Evolutionary conservation across 805 yeast species (phyloP), one percentile per base, ranked within the genome.

Genomic region (Yarrowia porcina): DNA sequence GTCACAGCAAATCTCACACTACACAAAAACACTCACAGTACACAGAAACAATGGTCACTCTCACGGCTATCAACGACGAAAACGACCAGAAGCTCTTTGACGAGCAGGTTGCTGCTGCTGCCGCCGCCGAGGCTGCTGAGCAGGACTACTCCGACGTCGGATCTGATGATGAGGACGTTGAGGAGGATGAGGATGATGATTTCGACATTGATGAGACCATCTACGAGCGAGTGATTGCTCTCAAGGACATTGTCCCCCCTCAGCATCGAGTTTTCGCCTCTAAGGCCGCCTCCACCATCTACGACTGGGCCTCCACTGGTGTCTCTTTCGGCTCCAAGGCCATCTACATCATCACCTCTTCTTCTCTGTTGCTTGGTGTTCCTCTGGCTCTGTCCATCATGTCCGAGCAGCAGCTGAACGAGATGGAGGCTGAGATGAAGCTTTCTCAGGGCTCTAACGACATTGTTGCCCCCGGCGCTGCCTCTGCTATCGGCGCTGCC

Each of bases 201-300:
- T 90, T 89, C 73, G 70, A 79, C 64, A 89, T 85, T 71, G 84
- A 86, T 72, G 99, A 94, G 80, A 86, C 97, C 32, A 68, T 94
- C 17, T 76, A 80, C 65, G 98, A 94, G 70, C 88, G 99, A 83
- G 75, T 94, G 67, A 83, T 84, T 66, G 99, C 99, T 57, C 83
- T 94, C 71, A 90, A 87, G 76, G 97, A 94, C 74, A 89, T 93
- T 62, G 79, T 94, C 59, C 90, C 97, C 50, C 97, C 97, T 69
- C 82, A 82, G 69, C 91, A 89, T 75, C 88, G 98, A 79, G 76
- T 80, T 56, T 70, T 71, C 61, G 67, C 87, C 61, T 64, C 74
- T 25, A 65, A 69, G 36, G 50, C 77, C 25, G 70, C 73, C 65
- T 65, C 71, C 39, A 52, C 75, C 27, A 69, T 77, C 17, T 50